Base-by-base conservation (phyloP, 306 rosid genomes). In the Dryas drummondii region DNA sequence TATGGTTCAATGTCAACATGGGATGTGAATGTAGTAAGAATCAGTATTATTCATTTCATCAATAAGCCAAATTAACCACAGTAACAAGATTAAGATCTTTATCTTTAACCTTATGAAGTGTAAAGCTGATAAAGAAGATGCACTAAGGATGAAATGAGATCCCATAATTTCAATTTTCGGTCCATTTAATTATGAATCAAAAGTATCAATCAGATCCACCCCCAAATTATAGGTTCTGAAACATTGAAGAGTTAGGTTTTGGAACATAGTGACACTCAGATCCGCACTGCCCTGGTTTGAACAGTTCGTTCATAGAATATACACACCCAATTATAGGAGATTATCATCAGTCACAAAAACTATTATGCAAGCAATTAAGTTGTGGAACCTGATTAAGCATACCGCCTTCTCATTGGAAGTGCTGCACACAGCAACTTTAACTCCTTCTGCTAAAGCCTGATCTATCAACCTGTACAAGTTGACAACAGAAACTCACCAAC, bases 321-420 rank as follows among this genome's bases (percentile, higher is more conserved):
- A 61, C 19, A 32, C 63, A 63, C 42, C 7, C 52, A 11, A 26
- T 16, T 37, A 55, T 5, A 48, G 52, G 14, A 17, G 46, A 52
- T 3, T 49, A 65, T 71, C 61, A 27, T 78, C 55, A 19, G 49
- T 55, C 57, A 4, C 17, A 54, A 46, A 75, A 52, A 78, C 19
- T 65, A 63, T 51, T 5, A 75, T 59, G 57, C 66, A 56, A 83
- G 72, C 70, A 83, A 72, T 48, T 78, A 67, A 71, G 16, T 63
- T 82, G 74, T 71, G 81, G 52, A 78, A 86, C 82, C 82, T 74
- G 83, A 80, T 87, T 73, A 40, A 82, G 90, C 93, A 84, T 94
- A 94, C 97, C 99, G 97, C 97, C 89, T 94, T 94, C 91, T 94
- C 99, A 79, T 94, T 94, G 44, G 99, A 94, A 80, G 99, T 92